Evolutionary conservation across 2,329 filamentous ascomycete genomes (phyloP), one percentile per base, ranked within the genome.

Genomic region (Paracamarosporium sp.): DNA sequence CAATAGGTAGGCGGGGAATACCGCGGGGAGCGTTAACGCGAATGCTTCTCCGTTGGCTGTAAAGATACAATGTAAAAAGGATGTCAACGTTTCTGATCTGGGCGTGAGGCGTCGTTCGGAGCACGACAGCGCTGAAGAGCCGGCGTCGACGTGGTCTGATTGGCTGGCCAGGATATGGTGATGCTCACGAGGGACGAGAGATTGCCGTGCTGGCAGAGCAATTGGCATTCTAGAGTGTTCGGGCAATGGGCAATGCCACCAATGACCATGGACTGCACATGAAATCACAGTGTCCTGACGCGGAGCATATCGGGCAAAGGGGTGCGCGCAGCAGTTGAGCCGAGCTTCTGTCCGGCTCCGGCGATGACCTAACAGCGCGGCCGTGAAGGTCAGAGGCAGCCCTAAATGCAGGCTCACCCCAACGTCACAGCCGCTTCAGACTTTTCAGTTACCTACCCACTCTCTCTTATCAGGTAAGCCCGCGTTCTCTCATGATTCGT

Each of bases 361-460:
- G 50, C 63, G 57, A 72, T 68, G 69, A 70, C 67, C 46, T 45
- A 68, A 69, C 63, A 69, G 70, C 71, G 71, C 73, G 72, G 72
- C 73, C 71, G 70, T 72, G 70, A 70, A 68, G 43, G 44, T 22
- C 25, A 41, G 11, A 44, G n/a, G 11, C 35, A 30, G 53, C 50
- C 58, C 52, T 66, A 67, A 61, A 62, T 55, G 36, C 52, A 55
- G 12, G 43, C 53, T 27, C 62, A 51, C 45, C 59, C 61, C 61
- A n/a, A 62, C 67, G 58, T 61, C 66, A 57, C 53, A 48, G 44
- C 13, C 8, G 55, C 36, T 50, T 56, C 57, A 62, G 50, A 56
- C 44, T 40, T 53, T 50, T 62, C 62, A 62, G 62, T 64, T 63
- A 59, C 31, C 50, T 38, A 35, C 28, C 45, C 51, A 45, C 43